A percentile compares a stretch with the other conserved stretches of the same genome.
phyloP scores from a whole-genome alignment of 768 basidiomycete species.

The Leccinum disarticulatum region DNA sequence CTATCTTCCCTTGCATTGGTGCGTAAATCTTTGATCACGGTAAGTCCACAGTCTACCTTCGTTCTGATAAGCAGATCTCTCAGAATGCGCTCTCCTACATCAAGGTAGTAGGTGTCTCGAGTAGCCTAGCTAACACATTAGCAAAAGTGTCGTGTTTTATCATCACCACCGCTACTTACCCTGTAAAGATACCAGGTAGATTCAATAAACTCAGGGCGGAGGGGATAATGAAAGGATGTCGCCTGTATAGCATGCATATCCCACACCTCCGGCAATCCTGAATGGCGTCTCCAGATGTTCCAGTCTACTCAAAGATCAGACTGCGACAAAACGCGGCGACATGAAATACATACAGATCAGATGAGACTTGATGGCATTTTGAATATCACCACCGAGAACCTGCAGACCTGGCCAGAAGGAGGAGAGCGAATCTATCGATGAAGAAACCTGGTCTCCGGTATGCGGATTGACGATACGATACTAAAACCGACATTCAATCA shows the following conservation, averaged over 20 bases:
- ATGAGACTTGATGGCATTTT: constrained; percentile 91
- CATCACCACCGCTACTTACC: constrained; percentile 40
- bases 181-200: constrained; percentile 95
- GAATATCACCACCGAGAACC: constrained; percentile 80
- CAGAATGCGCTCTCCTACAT: constrained; percentile 84
- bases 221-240: constrained; percentile 75
- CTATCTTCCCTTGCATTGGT: constrained; percentile 82
- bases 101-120: constrained; percentile 87
- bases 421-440: constrained; percentile 90
- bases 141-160: not conserved
- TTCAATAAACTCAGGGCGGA: constrained; percentile 92
- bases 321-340: not conserved
- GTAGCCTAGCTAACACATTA: constrained; percentile 64
- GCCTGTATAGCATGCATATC: constrained; percentile 73
- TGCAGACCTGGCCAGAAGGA: constrained; percentile 99
- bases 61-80: constrained; percentile 71
- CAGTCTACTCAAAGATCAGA: constrained; percentile 55
- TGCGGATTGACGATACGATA: constrained; percentile 84
- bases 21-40: constrained; percentile 77
- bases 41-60: constrained; percentile 84
- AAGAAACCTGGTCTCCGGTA: constrained; percentile 69
- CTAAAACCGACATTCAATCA: constrained; percentile 40
- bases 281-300: constrained; percentile 87
- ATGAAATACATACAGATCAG: constrained; percentile 63
- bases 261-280: constrained; percentile 91